Conservation (phyloP, 176 grass and related monocot genomes). For the Otatea glauca region DNA sequence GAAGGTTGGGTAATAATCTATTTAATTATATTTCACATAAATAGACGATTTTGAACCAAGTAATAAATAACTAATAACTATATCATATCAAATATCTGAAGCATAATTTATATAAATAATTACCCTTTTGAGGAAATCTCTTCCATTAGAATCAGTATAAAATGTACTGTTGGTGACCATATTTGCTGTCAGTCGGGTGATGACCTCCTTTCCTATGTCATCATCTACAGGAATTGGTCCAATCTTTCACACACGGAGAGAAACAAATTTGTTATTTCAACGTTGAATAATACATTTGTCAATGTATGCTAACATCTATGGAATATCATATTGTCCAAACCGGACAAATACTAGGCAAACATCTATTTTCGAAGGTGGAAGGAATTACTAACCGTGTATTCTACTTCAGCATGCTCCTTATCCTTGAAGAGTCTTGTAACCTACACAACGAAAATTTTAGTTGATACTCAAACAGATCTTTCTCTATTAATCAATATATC, state of each 20-base stretch:
- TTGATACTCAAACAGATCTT: too few species aligned
- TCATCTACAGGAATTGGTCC: constrained; percentile 85
- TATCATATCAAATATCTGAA: constrained; percentile 12
- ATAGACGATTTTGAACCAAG: too few species aligned
- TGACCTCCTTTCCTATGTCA: constrained; percentile 74
- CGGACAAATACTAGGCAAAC: not conserved
- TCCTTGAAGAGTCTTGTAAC: constrained; percentile 88
- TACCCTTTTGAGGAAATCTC: constrained; percentile 94
- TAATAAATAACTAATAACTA: not conserved
- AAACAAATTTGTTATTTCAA: constrained; percentile 17
- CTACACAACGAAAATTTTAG: constrained; percentile 49
- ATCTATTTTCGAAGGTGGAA: not conserved
- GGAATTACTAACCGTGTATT: constrained; percentile 73
- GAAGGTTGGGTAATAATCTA: not conserved
- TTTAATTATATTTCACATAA: too few species aligned
- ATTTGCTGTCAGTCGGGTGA: constrained; percentile 73
- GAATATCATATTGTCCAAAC: not conserved
- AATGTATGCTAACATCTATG: constrained; percentile 3
- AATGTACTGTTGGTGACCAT: constrained; percentile 79
- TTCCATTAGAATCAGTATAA: constrained; percentile 95
- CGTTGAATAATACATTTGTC: not conserved
- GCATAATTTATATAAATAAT: not conserved
- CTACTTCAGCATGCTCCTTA: constrained; percentile 87
- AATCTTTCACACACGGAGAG: constrained; percentile 59
- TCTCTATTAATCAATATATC: too few species aligned